These are phyloP conservation scores for Melastoma malabathricum DNA, from an alignment of 345 rosid genomes.

Conservation along the genomic window DNA sequence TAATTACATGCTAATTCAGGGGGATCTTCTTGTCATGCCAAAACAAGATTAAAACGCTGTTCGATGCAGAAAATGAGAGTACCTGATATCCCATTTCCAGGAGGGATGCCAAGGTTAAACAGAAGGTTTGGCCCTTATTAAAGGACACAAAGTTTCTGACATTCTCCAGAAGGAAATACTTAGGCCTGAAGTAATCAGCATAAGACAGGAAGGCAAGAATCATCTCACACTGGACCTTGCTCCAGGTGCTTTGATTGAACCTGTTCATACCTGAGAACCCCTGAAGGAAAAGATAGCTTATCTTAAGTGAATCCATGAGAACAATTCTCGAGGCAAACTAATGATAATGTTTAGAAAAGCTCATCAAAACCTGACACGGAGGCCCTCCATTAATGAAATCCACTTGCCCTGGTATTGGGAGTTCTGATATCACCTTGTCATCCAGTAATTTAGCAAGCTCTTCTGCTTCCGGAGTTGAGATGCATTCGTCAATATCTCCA, in stretches of 20 bases:
- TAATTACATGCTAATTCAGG: not conserved
- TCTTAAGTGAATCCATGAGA: not conserved
- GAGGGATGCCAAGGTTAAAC: constrained; percentile 57
- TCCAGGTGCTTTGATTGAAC: constrained; percentile 61
- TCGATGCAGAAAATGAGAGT: not conserved
- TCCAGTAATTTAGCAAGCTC: constrained; percentile 27
- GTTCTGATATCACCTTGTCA: constrained; percentile 23
- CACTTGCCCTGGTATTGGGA: constrained; percentile 55
- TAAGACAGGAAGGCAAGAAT: constrained; percentile 40
- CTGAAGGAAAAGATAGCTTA: constrained; percentile 24
- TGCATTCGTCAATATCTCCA: constrained; percentile 73
- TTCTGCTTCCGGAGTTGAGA: constrained; percentile 62
- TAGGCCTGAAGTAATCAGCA: constrained; percentile 86
- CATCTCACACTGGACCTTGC: constrained; percentile 70
- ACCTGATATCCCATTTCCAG: constrained; percentile 54
- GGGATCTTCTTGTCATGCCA: too few species aligned
- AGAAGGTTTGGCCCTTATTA: constrained; percentile 77
- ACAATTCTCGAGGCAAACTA: not conserved
- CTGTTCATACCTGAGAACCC: constrained; percentile 90
- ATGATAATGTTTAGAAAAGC: not conserved
- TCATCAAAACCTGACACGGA: constrained; percentile 63
- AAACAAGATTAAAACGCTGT: too few species aligned
- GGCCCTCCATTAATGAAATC: constrained; percentile 96
- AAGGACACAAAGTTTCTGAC: constrained; percentile 75
- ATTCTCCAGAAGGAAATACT: constrained; percentile 79